A percentile compares a stretch with the other conserved stretches of the same genome.
phyloP scores from a whole-genome alignment of 2,329 filamentous ascomycete species.

The Calonectria honghensis region DNA sequence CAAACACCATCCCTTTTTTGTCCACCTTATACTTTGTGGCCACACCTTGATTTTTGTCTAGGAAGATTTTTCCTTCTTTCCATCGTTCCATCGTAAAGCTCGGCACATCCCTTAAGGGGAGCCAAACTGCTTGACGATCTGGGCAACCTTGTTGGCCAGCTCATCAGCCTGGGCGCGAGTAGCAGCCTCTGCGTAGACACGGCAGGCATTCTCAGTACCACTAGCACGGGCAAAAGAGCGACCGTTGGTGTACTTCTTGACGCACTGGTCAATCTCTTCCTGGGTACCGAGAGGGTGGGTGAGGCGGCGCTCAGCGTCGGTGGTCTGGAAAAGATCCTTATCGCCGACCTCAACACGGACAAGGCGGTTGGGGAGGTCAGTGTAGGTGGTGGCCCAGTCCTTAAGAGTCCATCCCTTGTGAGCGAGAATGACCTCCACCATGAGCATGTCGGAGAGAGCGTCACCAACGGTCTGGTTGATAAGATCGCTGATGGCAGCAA shows the following conservation, averaged over 20 bases:
- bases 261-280: conserved; percentile 88
- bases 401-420: conserved; percentile 94
- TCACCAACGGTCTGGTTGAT: conserved; percentile 99
- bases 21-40: conserved; percentile 12
- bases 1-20: conserved; percentile 1
- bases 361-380: conserved; percentile 95
- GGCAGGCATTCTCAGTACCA: conserved; percentile 95
- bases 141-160: conserved; percentile 87
- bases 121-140: conserved; percentile 79
- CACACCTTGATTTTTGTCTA: conserved; percentile 41
- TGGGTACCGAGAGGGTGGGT: conserved; percentile 87
- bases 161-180: conserved; percentile 93
- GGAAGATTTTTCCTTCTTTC: conserved; percentile 16
- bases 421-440: conserved; percentile 96
- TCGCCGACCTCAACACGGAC: conserved; percentile 92
- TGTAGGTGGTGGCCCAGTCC: conserved; percentile 95
- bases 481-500: conserved; percentile 88
- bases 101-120: conserved; percentile 54
- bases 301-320: conserved; percentile 92
- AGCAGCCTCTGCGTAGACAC: conserved; percentile 96
- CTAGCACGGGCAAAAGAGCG: conserved; percentile 93
- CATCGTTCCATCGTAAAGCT: conserved; percentile 38
- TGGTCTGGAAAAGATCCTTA: conserved; percentile 92
- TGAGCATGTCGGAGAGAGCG: conserved; percentile 94
- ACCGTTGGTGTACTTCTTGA: conserved; percentile 93